These are phyloP conservation scores for Suillus plorans DNA, from an alignment of 768 basidiomycete species.

Conservation along the genomic window DNA sequence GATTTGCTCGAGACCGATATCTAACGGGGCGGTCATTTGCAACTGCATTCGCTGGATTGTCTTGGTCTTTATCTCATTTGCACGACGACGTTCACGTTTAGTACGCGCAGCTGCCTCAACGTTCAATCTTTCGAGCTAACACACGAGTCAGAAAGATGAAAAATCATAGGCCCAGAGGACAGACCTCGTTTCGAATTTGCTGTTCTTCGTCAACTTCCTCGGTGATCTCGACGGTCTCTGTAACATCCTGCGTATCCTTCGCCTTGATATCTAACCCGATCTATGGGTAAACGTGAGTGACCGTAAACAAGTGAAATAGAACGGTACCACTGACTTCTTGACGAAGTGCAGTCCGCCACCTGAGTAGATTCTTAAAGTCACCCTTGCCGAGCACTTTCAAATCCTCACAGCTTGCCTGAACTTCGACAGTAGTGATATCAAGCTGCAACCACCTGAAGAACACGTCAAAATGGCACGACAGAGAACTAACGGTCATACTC, in stretches of 20 bases:
- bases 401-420: conserved; percentile 84
- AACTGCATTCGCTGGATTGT: conserved; percentile 95
- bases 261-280: conserved; percentile 83
- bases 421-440: conserved; percentile 72
- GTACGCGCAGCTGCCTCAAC: conserved; percentile 68
- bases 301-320: background rate
- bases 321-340: conserved; percentile 62
- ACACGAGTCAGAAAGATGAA: conserved; percentile 6
- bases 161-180: conserved; percentile 16
- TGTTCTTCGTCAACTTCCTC: conserved; percentile 85
- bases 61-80: conserved; percentile 85
- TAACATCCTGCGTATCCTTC: conserved; percentile 70
- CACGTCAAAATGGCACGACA: conserved; percentile 7
- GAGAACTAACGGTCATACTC: conserved; percentile 43
- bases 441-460: conserved; percentile 66
- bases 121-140: conserved; percentile 80
- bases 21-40: conserved; percentile 96
- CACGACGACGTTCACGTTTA: conserved; percentile 79
- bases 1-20: conserved; percentile 86
- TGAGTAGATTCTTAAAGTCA: conserved; percentile 91
- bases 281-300: conserved; percentile 36
- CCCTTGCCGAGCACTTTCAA: conserved; percentile 97
- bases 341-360: conserved; percentile 85
- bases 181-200: conserved; percentile 85
- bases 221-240: conserved; percentile 65